Evolutionary conservation across 495 filamentous ascomycete species (phyloP).

Genomic region (Apiosordaria backusii): DNA sequence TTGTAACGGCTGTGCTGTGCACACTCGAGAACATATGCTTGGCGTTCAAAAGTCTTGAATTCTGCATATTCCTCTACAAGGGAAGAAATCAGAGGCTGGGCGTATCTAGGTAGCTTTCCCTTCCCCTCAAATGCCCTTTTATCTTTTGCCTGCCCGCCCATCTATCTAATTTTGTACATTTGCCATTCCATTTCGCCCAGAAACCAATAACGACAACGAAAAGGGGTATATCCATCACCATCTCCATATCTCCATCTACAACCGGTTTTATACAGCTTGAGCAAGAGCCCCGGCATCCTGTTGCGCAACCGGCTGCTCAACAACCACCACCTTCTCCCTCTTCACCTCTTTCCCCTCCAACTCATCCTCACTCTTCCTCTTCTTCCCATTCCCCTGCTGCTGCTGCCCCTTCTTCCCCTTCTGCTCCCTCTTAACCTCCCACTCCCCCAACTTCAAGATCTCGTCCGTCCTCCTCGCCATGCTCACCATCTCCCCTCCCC

Average conservation of each 20-base stretch:
- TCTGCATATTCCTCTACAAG: background rate
- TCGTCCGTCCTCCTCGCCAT: constrained; percentile 41
- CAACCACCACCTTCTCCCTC: background rate
- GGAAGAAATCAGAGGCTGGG: background rate
- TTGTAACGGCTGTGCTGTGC: too few species aligned
- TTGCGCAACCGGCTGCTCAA: constrained; percentile 5
- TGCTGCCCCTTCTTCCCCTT: constrained; percentile 6
- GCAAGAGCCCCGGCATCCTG: background rate
- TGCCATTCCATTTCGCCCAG: background rate
- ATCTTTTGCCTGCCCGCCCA: background rate
- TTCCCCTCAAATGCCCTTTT: too few species aligned
- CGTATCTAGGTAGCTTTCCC: background rate
- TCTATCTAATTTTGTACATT: background rate
- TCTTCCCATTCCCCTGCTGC: constrained; percentile 19
- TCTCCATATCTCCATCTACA: constrained; percentile 9
- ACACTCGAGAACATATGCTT: too few species aligned
- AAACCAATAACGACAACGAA: constrained; percentile 5
- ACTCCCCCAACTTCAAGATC: constrained; percentile 45
- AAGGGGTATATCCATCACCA: constrained; percentile 4
- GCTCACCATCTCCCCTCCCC: constrained; percentile 54
- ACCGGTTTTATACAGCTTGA: background rate
- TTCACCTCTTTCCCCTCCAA: constrained; percentile 4
- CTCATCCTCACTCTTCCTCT: constrained; percentile 21
- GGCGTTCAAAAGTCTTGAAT: background rate
- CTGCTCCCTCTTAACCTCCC: constrained; percentile 26